Percentiles rank a stretch among this genome's conserved stretches.
These are phyloP conservation scores for Clonostachys solani DNA, from an alignment of 2,329 filamentous ascomycete species.

Conservation along the genomic window DNA sequence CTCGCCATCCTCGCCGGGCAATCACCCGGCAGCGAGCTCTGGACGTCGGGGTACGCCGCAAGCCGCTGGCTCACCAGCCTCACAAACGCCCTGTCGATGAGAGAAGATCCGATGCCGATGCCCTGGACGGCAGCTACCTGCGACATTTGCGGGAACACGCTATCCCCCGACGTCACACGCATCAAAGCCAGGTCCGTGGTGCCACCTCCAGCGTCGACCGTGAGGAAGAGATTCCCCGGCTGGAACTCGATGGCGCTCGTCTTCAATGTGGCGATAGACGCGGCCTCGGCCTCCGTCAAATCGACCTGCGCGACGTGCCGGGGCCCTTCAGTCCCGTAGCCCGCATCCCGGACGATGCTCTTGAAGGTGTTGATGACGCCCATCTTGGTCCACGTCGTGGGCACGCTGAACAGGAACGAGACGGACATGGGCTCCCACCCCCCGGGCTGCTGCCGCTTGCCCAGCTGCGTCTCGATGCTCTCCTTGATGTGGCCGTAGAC, in stretches of 20 bases:
- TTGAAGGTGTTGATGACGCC: constrained; percentile 47
- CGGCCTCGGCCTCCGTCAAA: constrained; percentile 42
- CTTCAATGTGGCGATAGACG: constrained; percentile 40
- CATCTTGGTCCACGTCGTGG: constrained; percentile 49
- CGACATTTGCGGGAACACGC: constrained; percentile 18
- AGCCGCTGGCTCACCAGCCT: constrained; percentile 30
- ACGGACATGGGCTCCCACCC: constrained; percentile 41
- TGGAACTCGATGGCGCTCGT: constrained; percentile 29
- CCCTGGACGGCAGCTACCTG: constrained; percentile 33
- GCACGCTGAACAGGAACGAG: constrained; percentile 52
- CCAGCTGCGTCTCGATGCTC: constrained; percentile 32
- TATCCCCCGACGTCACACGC: constrained; percentile 25
- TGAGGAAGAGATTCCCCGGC: constrained; percentile 32
- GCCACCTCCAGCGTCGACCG: constrained; percentile 39
- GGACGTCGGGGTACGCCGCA: constrained; percentile 24
- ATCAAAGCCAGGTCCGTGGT: constrained; percentile 41
- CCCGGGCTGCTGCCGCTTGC: constrained; percentile 19
- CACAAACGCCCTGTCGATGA: constrained; percentile 39
- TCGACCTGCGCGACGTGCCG: constrained; percentile 33
- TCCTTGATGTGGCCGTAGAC: constrained; percentile 45
- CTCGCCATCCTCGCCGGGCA: constrained; percentile 27
- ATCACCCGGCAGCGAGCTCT: constrained; percentile 24
- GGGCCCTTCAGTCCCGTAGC: constrained; percentile 38
- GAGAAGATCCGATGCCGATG: constrained; percentile 37
- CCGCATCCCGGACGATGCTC: constrained; percentile 36